phyloP scores from a whole-genome alignment of 331 rosid genomes.

The Erythrophleum ivorense region DNA sequence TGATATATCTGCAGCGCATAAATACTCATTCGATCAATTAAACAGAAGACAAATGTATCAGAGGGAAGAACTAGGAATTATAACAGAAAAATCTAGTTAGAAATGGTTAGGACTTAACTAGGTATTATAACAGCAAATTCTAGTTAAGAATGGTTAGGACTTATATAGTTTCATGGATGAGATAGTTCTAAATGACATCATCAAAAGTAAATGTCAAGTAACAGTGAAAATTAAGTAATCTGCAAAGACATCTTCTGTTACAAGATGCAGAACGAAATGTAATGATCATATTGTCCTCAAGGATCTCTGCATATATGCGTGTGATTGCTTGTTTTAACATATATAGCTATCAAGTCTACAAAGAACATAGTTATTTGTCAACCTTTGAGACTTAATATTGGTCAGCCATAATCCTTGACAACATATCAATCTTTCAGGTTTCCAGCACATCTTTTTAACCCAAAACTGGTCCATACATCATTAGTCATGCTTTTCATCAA shows the following conservation, averaged over 20 bases:
- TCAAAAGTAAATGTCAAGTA: constrained; percentile 17
- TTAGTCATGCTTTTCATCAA: constrained; percentile 20
- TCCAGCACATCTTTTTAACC: neutral
- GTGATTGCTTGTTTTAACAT: constrained; percentile 24
- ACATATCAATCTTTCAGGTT: constrained; percentile 18
- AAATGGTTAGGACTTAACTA: constrained; percentile 15
- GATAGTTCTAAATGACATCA: constrained; percentile 22
- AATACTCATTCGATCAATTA: constrained; percentile 28
- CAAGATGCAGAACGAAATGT: neutral
- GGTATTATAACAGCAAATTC: constrained; percentile 31
- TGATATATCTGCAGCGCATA: constrained; percentile 61
- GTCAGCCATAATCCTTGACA: constrained; percentile 22
- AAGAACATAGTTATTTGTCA: neutral
- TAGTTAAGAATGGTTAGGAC: constrained; percentile 9
- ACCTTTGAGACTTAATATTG: constrained; percentile 3
- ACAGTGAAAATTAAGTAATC: constrained; percentile 17
- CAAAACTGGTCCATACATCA: constrained; percentile 15
- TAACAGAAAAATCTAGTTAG: constrained; percentile 28
- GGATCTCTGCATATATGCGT: constrained; percentile 20
- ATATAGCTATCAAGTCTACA: neutral
- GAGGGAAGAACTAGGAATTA: neutral
- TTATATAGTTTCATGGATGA: neutral
- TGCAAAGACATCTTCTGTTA: constrained; percentile 18
- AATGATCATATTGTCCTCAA: constrained; percentile 3
- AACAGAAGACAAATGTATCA: constrained; percentile 20